Base-by-base conservation (phyloP, 306 rosid species). In the Citrullus amarus region DNA sequence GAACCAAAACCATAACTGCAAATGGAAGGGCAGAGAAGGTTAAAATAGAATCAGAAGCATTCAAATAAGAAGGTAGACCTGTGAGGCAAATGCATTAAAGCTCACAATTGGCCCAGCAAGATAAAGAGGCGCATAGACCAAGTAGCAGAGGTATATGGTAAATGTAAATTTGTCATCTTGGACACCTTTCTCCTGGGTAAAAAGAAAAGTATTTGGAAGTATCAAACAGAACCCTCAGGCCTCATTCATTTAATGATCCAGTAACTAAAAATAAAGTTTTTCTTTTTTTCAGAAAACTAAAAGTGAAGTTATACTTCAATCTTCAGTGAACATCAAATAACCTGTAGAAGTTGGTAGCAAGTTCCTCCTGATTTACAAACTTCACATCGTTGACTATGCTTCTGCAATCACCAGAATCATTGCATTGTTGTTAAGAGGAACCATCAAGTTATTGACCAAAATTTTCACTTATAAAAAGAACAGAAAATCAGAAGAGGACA, bases 81-180 rank as follows among this genome's bases (percentile, higher is more conserved):
- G 98, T 58, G 97, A 88, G 71, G 98, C 97, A 86, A 88, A 95
- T 18, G 97, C 98, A 68, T 95, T 95, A 91, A 91, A 95, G 91
- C 91, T 95, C 82, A 92, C 76, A 62, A 95, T 86, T 77, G 97
- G 98, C 77, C 98, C 98, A 38, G 97, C 89, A 82, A 95, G 89
- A 80, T 95, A 92, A 60, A 95, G 91, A 66, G 97, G 97, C 30
- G 98, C 97, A 83, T 88, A 95, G 46, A 91, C 80, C 96, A 92
- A 86, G 86, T 92, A 95, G 76, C 91, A 87, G 67, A 95, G 91
- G 89, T 92, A 95, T 34, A 85, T 79, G 36, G 73, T 73, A 80
- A 83, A 87, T 73, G 90, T 34, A 65, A 85, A 92, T 79, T 88
- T 86, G 88, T 88, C 92, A n/a, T 60, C 66, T 68, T 63, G 90